Conservation (phyloP, 768 basidiomycete species). For the Pholiota microspora region DNA sequence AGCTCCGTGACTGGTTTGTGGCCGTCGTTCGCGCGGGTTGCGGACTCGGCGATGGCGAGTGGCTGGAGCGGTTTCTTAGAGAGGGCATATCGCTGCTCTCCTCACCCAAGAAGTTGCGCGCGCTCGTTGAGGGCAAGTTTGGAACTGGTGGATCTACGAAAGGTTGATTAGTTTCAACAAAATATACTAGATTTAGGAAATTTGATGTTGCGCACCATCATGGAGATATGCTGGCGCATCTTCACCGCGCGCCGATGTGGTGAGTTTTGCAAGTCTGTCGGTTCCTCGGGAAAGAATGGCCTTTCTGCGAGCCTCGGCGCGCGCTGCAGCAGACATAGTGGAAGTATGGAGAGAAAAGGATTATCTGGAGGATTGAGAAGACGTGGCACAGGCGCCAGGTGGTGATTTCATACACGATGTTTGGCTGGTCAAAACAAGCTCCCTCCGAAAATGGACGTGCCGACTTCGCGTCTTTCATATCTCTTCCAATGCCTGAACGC, state of each 20-base stretch:
- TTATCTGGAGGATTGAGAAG: constrained; percentile 5
- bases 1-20: constrained; percentile 21
- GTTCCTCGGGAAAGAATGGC: constrained; percentile 71
- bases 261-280: constrained; percentile 78
- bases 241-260: constrained; percentile 69
- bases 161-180: not conserved
- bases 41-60: constrained; percentile 28
- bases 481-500: too few relatives aligned
- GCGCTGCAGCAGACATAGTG: constrained; percentile 49
- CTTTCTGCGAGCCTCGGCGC: constrained; percentile 75
- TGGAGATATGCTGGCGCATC: constrained; percentile 57
- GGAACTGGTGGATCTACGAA: constrained; percentile 39
- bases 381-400: constrained; percentile 17
- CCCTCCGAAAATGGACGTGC: not conserved
- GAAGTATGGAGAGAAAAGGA: not conserved
- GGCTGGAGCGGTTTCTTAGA: constrained; percentile 23
- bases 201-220: constrained; percentile 36
- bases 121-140: constrained; percentile 20
- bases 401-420: constrained; percentile 19
- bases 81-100: constrained; percentile 39
- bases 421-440: constrained; percentile 13
- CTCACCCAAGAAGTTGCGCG: constrained; percentile 44
- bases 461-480: too few relatives aligned
- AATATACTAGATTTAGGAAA: not conserved
- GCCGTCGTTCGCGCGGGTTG: constrained; percentile 19